A percentile compares a stretch with the other conserved stretches of the same genome.
Evolutionary conservation across 805 yeast species (phyloP).

Genomic region (Blastobotrys terrestris): DNA sequence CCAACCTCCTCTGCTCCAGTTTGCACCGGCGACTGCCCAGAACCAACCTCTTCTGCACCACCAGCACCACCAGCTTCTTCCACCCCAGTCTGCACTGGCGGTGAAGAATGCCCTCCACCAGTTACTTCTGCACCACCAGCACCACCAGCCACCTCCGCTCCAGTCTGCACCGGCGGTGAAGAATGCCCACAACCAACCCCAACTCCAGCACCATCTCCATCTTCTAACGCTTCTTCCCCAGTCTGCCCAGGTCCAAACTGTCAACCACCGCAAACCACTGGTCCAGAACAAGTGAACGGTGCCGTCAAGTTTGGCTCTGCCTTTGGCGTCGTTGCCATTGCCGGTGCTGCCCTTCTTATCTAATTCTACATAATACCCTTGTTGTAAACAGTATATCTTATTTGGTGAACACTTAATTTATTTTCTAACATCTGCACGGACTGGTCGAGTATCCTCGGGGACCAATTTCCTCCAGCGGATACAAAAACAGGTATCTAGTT

Average conservation of each 20-base stretch:
- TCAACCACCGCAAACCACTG: no score
- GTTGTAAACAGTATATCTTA: not conserved
- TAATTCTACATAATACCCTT: no score
- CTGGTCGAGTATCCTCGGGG: not conserved
- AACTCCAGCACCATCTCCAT: not conserved
- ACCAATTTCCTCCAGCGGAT: not conserved
- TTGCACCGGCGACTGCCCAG: not conserved
- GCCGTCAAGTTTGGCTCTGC: constrained; percentile 7
- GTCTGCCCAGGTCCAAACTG: no score
- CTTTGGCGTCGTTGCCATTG: constrained; percentile 22
- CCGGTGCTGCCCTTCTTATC: constrained; percentile 26
- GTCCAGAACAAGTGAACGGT: no score
- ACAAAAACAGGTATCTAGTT: no score
- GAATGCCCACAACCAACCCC: not conserved
- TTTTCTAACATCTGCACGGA: not conserved
- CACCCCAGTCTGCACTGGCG: constrained; percentile 1
- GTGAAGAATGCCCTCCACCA: not conserved
- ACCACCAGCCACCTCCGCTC: constrained; percentile 5
- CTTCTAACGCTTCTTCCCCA: no score
- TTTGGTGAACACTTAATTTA: not conserved
- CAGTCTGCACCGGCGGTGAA: not conserved
- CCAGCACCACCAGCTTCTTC: constrained; percentile 6
- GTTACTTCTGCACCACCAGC: constrained; percentile 5
- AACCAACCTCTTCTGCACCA: not conserved
- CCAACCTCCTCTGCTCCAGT: not conserved